Percentiles rank a stretch among this genome's conserved stretches.
These are phyloP conservation scores for Toxoplasma gondii DNA, from an alignment of 169 alveolate species.

Conservation along the genomic window DNA sequence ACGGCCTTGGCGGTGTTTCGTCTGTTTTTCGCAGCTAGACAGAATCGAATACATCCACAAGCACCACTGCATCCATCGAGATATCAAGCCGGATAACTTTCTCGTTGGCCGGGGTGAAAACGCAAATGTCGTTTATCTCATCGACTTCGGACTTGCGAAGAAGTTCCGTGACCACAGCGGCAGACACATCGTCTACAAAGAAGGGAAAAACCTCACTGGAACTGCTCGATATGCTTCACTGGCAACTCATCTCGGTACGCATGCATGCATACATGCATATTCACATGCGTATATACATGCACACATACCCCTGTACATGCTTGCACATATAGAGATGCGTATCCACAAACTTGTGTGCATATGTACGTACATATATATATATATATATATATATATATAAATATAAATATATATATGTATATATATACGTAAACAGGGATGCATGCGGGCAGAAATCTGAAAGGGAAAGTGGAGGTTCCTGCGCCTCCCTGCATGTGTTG, in stretches of 20 bases:
- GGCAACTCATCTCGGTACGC: constrained; percentile 95
- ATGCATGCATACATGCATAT: neutral
- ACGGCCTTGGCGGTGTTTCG: too few relatives aligned
- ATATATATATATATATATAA: too few relatives aligned
- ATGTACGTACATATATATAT: too few relatives aligned
- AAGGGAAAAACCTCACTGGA: constrained; percentile 96
- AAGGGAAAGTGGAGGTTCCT: too few relatives aligned
- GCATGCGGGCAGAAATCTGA: too few relatives aligned
- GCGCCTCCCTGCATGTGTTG: too few relatives aligned
- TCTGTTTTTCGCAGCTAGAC: constrained; percentile 49
- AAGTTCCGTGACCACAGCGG: constrained; percentile 92
- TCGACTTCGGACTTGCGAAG: constrained; percentile 95
- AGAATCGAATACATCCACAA: constrained; percentile 79
- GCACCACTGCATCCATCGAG: constrained; percentile 85
- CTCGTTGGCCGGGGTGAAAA: constrained; percentile 81
- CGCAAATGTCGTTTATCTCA: constrained; percentile 83
- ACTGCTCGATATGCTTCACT: constrained; percentile 97
- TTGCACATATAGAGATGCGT: neutral
- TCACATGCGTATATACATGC: neutral
- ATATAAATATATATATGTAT: too few relatives aligned
- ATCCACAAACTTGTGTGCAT: too few relatives aligned
- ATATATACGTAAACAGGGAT: too few relatives aligned
- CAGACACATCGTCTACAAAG: constrained; percentile 95
- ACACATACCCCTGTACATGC: neutral
- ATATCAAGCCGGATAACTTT: constrained; percentile 92